Conservation (phyloP, 2,329 filamentous ascomycete species). For the Peltaster fructicola region DNA sequence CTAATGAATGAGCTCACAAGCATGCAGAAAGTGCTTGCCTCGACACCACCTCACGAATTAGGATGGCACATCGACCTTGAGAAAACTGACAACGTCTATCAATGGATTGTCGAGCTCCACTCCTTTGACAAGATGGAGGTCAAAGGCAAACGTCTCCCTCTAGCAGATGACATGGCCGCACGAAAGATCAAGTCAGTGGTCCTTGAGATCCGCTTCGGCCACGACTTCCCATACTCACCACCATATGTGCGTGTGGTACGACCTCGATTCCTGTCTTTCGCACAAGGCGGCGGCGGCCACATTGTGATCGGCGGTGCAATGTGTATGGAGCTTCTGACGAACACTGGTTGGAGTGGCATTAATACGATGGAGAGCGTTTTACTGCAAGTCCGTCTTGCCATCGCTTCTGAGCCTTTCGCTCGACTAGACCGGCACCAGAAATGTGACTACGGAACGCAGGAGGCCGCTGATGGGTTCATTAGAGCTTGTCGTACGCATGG, state of each 20-base stretch:
- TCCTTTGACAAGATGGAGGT: constrained; percentile 38
- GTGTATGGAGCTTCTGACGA: constrained; percentile 60
- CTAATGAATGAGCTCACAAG: constrained; percentile 48
- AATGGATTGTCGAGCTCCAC: constrained; percentile 84
- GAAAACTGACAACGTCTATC: constrained; percentile 58
- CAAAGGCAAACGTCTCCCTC: constrained; percentile 32
- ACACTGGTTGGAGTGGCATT: constrained; percentile 61
- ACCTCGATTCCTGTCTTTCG: constrained; percentile 59
- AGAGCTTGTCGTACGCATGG: constrained; percentile 52
- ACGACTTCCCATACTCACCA: constrained; percentile 57
- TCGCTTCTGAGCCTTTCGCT: constrained; percentile 57
- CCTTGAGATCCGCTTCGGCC: constrained; percentile 64
- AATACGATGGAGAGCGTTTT: constrained; percentile 62
- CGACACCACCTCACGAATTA: constrained; percentile 43
- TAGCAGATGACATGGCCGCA: constrained; percentile 57
- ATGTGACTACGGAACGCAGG: constrained; percentile 41
- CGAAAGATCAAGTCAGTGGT: constrained; percentile 49
- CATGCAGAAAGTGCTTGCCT: constrained; percentile 46
- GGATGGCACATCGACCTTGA: constrained; percentile 67
- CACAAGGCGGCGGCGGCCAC: constrained; percentile 62
- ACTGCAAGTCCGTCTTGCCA: constrained; percentile 61
- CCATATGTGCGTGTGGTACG: constrained; percentile 73
- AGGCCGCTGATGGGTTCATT: constrained; percentile 57
- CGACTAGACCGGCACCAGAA: constrained; percentile 32
- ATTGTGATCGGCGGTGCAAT: constrained; percentile 72